Evolutionary conservation across 2,329 filamentous ascomycete species (phyloP).

Genomic region (Fusarium vanettenii): DNA sequence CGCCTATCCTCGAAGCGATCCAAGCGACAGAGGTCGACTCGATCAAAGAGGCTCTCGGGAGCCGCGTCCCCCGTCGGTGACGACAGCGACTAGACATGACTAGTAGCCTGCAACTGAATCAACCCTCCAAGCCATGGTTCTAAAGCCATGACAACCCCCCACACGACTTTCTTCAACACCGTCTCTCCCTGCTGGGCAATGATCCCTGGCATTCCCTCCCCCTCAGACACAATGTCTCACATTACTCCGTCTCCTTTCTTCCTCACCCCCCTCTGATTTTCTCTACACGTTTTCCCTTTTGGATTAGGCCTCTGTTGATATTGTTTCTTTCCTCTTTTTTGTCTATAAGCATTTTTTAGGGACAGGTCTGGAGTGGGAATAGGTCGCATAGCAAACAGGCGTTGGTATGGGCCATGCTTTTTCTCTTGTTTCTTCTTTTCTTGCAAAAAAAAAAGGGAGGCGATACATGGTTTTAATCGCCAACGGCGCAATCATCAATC

Average conservation of each 20-base stretch:
- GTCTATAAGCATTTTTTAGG: constrained; percentile 42
- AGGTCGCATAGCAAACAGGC: constrained; percentile 42
- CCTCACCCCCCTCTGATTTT: constrained; percentile 17
- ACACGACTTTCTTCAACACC: constrained; percentile 23
- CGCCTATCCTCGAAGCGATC: constrained; percentile 45
- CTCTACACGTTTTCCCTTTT: constrained; percentile 13
- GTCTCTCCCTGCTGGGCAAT: constrained; percentile 14
- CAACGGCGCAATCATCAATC: constrained; percentile 18
- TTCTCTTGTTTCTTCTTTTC: constrained; percentile 5
- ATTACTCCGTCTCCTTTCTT: constrained; percentile 11
- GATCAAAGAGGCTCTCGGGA: constrained; percentile 45
- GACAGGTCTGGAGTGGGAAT: constrained; percentile 38
- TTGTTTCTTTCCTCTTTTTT: constrained; percentile 7
- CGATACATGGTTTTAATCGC: constrained; percentile 25
- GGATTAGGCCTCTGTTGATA: constrained; percentile 17
- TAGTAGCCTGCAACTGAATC: not conserved
- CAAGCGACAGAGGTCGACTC: constrained; percentile 46
- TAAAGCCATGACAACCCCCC: constrained; percentile 17
- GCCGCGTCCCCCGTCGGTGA: constrained; percentile 53
- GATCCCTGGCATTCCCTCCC: constrained; percentile 5
- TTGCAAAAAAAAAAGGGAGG: constrained; percentile 32
- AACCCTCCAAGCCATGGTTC: constrained; percentile 18
- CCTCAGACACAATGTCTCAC: constrained; percentile 10
- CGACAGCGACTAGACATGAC: constrained; percentile 46
- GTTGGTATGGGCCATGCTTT: constrained; percentile 35